Evolutionary conservation across 257 asterid genomes (phyloP).

Genomic region (Jasminum sambac): DNA sequence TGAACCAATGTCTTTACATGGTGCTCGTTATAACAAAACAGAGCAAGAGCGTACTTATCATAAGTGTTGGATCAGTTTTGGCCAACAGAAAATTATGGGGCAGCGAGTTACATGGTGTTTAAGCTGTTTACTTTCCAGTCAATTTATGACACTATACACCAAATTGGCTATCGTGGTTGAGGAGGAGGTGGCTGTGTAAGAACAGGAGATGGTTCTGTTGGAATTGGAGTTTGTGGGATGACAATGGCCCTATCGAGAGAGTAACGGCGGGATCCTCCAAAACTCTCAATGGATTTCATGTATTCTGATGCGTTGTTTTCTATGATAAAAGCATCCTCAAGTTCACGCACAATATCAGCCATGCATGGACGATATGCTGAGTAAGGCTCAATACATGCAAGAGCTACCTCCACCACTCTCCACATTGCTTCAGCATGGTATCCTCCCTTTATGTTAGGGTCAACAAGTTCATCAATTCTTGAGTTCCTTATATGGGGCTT

Average conservation of each 20-base stretch:
- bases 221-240: slow-evolving; percentile 53
- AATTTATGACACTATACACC: slow-evolving; percentile 13
- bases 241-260: slow-evolving; percentile 68
- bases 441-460: slow-evolving; percentile 49
- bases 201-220: slow-evolving; percentile 45
- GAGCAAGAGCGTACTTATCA: slow-evolving; percentile 6
- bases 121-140: neutral
- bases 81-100: slow-evolving; percentile 10
- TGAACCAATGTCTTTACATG: slow-evolving; percentile 12
- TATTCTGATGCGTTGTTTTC: slow-evolving; percentile 60
- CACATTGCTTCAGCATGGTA: slow-evolving; percentile 61
- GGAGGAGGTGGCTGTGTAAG: slow-evolving; percentile 60
- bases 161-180: slow-evolving; percentile 57
- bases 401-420: slow-evolving; percentile 77
- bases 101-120: slow-evolving; percentile 17
- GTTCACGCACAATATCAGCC: slow-evolving; percentile 84
- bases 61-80: slow-evolving; percentile 18
- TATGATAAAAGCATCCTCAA: slow-evolving; percentile 81
- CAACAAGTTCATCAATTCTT: slow-evolving; percentile 61
- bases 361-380: slow-evolving; percentile 79
- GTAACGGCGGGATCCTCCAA: slow-evolving; percentile 76
- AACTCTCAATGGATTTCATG: slow-evolving; percentile 51
- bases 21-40: slow-evolving; percentile 18
- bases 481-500: slow-evolving; percentile 75
- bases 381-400: slow-evolving; percentile 85